Evolutionary conservation across 257 asterid genomes (phyloP), one percentile per base, ranked within the genome.

Genomic region (Solanum dulcamara): DNA sequence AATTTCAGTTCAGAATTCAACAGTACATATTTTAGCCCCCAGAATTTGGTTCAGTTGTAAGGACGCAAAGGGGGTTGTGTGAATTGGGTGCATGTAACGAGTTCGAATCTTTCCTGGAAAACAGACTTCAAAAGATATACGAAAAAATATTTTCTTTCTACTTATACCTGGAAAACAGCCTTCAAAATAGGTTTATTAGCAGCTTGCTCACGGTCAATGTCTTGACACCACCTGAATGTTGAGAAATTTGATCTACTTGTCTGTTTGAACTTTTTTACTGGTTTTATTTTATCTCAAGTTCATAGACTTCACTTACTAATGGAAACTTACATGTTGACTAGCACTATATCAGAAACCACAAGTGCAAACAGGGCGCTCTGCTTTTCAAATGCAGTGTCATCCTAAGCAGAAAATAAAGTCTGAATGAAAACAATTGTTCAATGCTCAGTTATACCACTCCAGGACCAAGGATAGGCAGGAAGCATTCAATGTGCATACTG

Each of bases 171-270:
- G 87, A 94, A 96, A 40, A 96, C 96, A 84, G 98, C 94, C 91
- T 94, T 94, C 53, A 96, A 82, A 83, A 96, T 97, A 85, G 98
- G 97, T 89, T 94, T 94, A 91, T 96, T 94, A 83, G 99, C 96
- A 32, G 99, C 99, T 84, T 94, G 98, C 87, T 96, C 98, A 87
- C 98, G 98, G 57, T 98, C 98, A 89, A 94, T 96, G 84, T 94
- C n/a, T n/a, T n/a, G n/a, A n/a, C 99, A 96, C 99, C 98, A 94
- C 98, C 98, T 96, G 88, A 86, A 85, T 86, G 24, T 80, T 80
- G n/a, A n/a, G 40, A 51, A n/a, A 18, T 80, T 80, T 37, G 18
- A 60, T 1, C 14, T n/a, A n/a, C n/a, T n/a, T n/a, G n/a, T n/a
- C n/a, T n/a, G n/a, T n/a, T n/a, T n/a, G n/a, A 67, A 33, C 46